Base-by-base conservation (phyloP, 768 basidiomycete genomes). In the Cystofilobasidium macerans region DNA sequence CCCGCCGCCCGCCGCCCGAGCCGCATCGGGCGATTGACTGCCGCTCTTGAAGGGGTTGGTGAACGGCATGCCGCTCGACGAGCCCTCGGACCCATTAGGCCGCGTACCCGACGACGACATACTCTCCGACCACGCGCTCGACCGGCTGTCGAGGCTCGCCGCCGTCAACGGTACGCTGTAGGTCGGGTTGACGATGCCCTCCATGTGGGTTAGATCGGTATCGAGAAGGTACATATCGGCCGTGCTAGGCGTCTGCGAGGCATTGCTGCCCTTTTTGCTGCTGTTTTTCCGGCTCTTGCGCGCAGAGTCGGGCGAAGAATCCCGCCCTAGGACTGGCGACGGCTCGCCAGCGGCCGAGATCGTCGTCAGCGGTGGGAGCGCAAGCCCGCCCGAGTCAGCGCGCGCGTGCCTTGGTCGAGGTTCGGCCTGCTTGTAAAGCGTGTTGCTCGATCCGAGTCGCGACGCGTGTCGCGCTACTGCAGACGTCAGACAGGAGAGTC, bases 161-260 rank as follows among this genome's bases (percentile, higher is more conserved):
- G 59, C 45, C 14, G 45, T 6, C n/a, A 47, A n/a, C 30, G 62
- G 40, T 30, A 20, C 42, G 64, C 32, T 59, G 40, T 62, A 53
- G 67, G 26, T 61, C 22, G 76, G 76, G 74, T 90, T 80, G 69
- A 94, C 78, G 72, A 95, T 90, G 8, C 86, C 92, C 43, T 87
- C 85, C 82, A 95, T 90, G 59, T 82, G 77, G 13, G 85, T 81
- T 51, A 89, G 74, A 73, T 90, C 82, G 24, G 82, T 82, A 74
- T 88, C 86, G 48, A 87, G 80, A 28, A 75, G 77, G 65, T 83
- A 79, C 40, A 67, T 61, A 14, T 60, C 38, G 43, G 13, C 28
- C 30, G 58, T 22, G 28, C 24, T 22, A 20, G 58, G 24, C 26
- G 35, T 43, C 28, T 20, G 43, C 43, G 58, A 60, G 6, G 58